These are phyloP conservation scores for Elymus sibiricus DNA, from an alignment of 176 grass and related monocot species.

Conservation along the genomic window DNA sequence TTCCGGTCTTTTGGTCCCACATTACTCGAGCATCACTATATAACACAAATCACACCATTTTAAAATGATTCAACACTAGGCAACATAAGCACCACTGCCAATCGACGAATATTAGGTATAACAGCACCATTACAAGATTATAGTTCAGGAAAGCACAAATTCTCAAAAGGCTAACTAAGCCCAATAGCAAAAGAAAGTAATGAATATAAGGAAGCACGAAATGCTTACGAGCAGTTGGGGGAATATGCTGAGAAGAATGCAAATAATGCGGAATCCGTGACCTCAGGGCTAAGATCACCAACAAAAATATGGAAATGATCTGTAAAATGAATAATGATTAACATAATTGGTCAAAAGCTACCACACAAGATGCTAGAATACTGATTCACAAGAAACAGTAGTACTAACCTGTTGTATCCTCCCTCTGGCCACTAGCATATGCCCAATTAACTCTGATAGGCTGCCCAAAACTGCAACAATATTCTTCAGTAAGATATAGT, in stretches of 20 bases:
- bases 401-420: slow-evolving; percentile 72
- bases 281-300: slow-evolving; percentile 83
- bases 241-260: slow-evolving; percentile 72
- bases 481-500: background rate
- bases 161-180: background rate
- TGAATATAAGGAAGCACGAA: background rate
- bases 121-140: background rate
- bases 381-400: background rate
- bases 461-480: slow-evolving; percentile 70
- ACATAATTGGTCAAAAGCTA: background rate
- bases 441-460: slow-evolving; percentile 88
- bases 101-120: background rate
- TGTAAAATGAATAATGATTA: slow-evolving; percentile 30
- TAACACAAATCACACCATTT: background rate
- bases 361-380: background rate
- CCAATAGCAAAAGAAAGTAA: background rate
- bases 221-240: slow-evolving; percentile 71
- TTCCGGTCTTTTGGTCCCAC: slow-evolving; percentile 86
- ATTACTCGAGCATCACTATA: slow-evolving; percentile 82
- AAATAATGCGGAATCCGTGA: slow-evolving; percentile 83
- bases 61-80: background rate
- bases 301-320: slow-evolving; percentile 88
- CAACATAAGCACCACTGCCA: background rate
- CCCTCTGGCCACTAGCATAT: slow-evolving; percentile 81
- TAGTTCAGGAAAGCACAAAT: background rate